Evolutionary conservation across 1,284 basidiomycete genomes (phyloP), one percentile per base, ranked within the genome.

Genomic region (Pseudozyma thailandica): DNA sequence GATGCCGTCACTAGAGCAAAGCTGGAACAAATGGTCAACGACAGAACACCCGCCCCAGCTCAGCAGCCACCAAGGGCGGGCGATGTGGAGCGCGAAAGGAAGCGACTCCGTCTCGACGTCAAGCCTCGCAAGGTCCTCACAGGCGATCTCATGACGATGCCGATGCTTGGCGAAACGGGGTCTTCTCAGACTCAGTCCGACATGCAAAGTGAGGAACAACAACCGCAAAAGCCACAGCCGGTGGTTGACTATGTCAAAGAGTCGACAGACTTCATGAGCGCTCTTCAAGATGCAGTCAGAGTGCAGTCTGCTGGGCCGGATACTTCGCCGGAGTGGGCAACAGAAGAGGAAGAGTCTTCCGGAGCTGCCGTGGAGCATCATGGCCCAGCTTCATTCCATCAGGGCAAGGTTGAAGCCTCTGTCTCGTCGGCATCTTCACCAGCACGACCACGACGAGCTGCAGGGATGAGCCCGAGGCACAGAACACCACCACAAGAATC

Each of bases 21-120:
- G 37, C 64, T 78, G 28, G 74, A 78, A 50, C 56, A 64, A 54
- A 73, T 78, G 54, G 74, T 75, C 42, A 73, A 72, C 52, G 64
- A 74, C 25, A 50, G 57, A 35, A 55, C 61, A 18, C 50, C 71
- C 20, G 44, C 56, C 25, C 30, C 57, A 23, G 25, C 50, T 16
- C 39, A 50, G 16, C 50, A 53, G n/a, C 41, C 57, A 25, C 30
- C 52, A 13, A 46, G 42, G 16, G 54, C 47, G 16, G 69, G 31
- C 4, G 64, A 69, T 21, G 38, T 72, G n/a, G 50, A 63, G 33
- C 72, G 68, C 15, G 65, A 71, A 38, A 65, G 61, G 47, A 78
- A 78, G 41, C 69, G 77, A 23, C 61, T 77, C 7, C 62, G 77
- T 3, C 50, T 77, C 13, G 66, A 65, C 30, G 57, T 61, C 43